Conservation (phyloP, 2,329 filamentous ascomycete genomes). For the Exophiala aquamarina region DNA sequence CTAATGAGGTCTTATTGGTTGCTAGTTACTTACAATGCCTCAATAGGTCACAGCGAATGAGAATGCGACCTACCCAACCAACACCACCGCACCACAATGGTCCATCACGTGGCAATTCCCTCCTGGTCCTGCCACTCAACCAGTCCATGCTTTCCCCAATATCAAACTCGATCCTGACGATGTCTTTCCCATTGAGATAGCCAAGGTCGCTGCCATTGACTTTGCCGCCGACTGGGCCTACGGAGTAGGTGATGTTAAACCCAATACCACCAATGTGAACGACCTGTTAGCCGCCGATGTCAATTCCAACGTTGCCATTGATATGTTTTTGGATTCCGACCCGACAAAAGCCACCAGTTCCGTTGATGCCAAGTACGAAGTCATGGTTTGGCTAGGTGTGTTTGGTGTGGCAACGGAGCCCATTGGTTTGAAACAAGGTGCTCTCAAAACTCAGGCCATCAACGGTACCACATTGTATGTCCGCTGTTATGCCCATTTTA, state of each 20-base stretch:
- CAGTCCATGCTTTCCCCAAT: constrained; percentile 58
- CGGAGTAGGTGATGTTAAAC: constrained; percentile 44
- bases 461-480: constrained; percentile 42
- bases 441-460: constrained; percentile 38
- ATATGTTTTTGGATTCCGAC: constrained; percentile 58
- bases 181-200: constrained; percentile 46
- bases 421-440: constrained; percentile 42
- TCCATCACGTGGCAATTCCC: constrained; percentile 56
- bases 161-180: constrained; percentile 45
- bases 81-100: constrained; percentile 49
- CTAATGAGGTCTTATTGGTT: not conserved
- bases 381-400: constrained; percentile 59
- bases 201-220: constrained; percentile 40
- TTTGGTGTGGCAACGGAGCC: constrained; percentile 50
- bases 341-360: constrained; percentile 42
- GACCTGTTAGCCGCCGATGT: constrained; percentile 38
- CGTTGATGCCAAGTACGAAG: constrained; percentile 45
- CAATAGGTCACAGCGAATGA: constrained; percentile 49
- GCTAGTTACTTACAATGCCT: not conserved
- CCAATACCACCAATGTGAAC: constrained; percentile 36
- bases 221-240: constrained; percentile 54
- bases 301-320: constrained; percentile 59
- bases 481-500: not conserved
- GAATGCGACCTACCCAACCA: constrained; percentile 52
- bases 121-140: constrained; percentile 40